Percentiles rank a stretch among this genome's conserved stretches.
phyloP scores from a whole-genome alignment of 371 early-diverging fungal species.

The Polyrhizophydium stewartii region DNA sequence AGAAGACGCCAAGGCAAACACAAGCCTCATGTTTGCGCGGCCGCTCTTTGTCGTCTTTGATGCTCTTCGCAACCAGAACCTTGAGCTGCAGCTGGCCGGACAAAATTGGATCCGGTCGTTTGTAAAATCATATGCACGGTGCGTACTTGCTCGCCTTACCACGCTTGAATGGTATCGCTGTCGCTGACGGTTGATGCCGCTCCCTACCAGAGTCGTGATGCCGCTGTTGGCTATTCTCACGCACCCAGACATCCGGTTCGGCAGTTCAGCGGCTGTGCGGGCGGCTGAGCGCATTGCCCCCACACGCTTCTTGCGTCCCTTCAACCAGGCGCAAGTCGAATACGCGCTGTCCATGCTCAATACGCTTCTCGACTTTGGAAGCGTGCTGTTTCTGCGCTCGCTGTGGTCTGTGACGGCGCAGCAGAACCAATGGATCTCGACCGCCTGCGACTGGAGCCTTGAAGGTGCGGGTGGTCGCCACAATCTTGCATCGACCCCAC shows the following conservation, averaged over 20 bases:
- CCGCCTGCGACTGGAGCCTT: not conserved
- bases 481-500: too few species aligned
- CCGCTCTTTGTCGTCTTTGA: slow-evolving; percentile 73
- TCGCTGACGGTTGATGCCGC: not conserved
- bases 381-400: slow-evolving; percentile 44
- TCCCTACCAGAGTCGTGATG: slow-evolving; percentile 43
- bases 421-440: not conserved
- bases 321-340: slow-evolving; percentile 63
- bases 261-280: slow-evolving; percentile 29
- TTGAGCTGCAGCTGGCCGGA: slow-evolving; percentile 57
- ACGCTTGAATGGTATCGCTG: not conserved
- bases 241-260: slow-evolving; percentile 45
- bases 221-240: slow-evolving; percentile 57
- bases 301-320: slow-evolving; percentile 52
- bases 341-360: slow-evolving; percentile 60
- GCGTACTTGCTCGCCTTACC: not conserved
- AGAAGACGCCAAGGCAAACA: slow-evolving; percentile 25
- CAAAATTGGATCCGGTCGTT: slow-evolving; percentile 71
- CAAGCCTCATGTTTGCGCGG: slow-evolving; percentile 53
- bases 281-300: slow-evolving; percentile 42
- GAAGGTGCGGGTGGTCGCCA: not conserved
- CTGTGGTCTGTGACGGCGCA: slow-evolving; percentile 31
- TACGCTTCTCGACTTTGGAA: slow-evolving; percentile 53
- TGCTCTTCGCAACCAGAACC: slow-evolving; percentile 53
- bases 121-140: slow-evolving; percentile 55